Evolutionary conservation across 2,329 filamentous ascomycete genomes (phyloP).

Genomic region (Neopestalotiopsis sp.): DNA sequence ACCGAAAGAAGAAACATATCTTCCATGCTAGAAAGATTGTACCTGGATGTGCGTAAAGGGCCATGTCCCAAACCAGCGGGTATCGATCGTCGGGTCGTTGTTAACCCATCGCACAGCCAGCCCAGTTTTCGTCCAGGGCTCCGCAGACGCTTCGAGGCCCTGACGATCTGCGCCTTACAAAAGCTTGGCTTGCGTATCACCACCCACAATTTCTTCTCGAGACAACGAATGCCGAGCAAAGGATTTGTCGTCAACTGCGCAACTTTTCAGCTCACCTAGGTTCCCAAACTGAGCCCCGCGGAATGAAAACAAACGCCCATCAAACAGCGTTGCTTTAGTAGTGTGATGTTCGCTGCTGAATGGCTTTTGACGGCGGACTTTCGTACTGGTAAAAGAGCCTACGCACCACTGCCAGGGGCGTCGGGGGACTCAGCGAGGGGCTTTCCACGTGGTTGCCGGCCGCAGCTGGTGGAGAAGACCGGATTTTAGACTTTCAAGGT

Average conservation of each 20-base stretch:
- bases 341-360: neutral
- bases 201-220: neutral
- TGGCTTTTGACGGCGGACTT: neutral
- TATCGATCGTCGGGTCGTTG: neutral
- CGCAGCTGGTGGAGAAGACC: neutral
- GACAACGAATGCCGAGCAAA: neutral
- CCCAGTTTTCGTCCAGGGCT: neutral
- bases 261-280: neutral
- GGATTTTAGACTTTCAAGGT: neutral
- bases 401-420: too few species aligned
- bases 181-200: conserved; percentile 2
- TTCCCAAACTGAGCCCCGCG: too few species aligned
- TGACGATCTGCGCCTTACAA: neutral
- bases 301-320: too few species aligned
- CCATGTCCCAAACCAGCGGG: neutral
- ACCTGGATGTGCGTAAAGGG: neutral
- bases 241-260: neutral
- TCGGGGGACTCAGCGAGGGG: too few species aligned
- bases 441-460: too few species aligned
- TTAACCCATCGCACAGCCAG: neutral
- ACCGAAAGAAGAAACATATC: neutral
- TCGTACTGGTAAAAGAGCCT: too few species aligned
- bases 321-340: too few species aligned
- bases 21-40: neutral
- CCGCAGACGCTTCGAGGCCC: neutral